Evolutionary conservation across 2,329 filamentous ascomycete genomes (phyloP), one percentile per base, ranked within the genome.

Genomic region (Esteya vermicola): DNA sequence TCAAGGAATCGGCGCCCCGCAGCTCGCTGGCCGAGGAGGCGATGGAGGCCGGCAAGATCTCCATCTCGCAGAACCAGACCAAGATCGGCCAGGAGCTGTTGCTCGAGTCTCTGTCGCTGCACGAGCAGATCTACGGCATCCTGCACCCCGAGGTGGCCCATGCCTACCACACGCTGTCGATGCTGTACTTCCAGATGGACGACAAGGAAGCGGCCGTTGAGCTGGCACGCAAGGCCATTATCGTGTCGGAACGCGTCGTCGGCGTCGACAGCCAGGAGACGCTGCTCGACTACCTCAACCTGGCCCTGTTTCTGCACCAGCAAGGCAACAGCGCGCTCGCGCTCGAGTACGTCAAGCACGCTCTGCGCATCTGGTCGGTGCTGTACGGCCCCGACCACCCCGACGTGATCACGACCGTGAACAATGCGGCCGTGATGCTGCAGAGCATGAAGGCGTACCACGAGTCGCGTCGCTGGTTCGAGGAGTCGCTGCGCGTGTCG

Each of bases 81-180:
- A 91, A 95, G 62, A 75, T 98, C 34, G 91, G 91, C 31, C 88
- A 95, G 60, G 91, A 98, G 60, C 72, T 98, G 42, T 73, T 98
- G 23, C 67, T 96, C n/a, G 91, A 98, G 61, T 95, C 88, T 28
- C 66, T 98, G 45, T 94, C 91, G 34, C 68, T 98, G 33, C 89
- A 98, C 54, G 91, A 98, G 67, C 91, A 98, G 60, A 96, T 98
- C 50, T 98, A 98, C 54, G 91, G 91, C 45, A 93, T 96, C 42
- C 70, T 98, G 21, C 91, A 98, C 57, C 88, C 91, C 1, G 91
- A 98, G 62, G 89, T 96, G 44, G 91, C 89, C 35, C 79, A 88
- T 47, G 82, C 93, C 22, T 98, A 98, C 67, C 89, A 94, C 61
- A 86, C 83, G 39, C 63, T 98, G 34, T 94, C 91, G 3, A 94